Conservation (phyloP, 169 alveolate genomes). For the Eimeria zaria region DNA sequence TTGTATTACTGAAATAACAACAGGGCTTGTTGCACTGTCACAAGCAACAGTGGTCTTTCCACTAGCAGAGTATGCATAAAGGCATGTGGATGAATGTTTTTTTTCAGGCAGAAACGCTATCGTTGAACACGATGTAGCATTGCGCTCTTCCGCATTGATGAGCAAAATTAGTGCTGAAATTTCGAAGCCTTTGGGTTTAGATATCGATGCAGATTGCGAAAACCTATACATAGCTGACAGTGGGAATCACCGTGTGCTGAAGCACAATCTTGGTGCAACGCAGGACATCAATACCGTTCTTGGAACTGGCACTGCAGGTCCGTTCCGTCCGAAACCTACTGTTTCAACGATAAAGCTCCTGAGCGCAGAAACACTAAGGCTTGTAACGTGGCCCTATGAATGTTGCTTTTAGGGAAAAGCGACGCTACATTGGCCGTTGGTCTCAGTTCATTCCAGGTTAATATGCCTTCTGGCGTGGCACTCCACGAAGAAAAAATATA, state of each 20-base stretch:
- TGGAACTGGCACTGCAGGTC: conserved; percentile 75
- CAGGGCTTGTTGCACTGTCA: neutral
- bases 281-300: neutral
- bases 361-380: neutral
- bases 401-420: conserved; percentile 2
- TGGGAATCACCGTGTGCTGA: conserved; percentile 58
- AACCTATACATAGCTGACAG: conserved; percentile 60
- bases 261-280: conserved; percentile 1
- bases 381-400: neutral
- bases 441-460: neutral
- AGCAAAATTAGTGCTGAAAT: neutral
- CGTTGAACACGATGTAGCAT: conserved; percentile 53
- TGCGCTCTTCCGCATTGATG: conserved; percentile 12
- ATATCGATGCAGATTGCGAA: conserved; percentile 30
- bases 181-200: conserved; percentile 47
- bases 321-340: neutral
- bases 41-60: neutral
- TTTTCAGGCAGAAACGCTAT: conserved; percentile 62
- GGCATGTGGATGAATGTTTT: neutral
- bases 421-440: neutral
- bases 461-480: conserved; percentile 56
- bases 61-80: too few relatives aligned
- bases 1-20: neutral
- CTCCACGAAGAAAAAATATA: neutral
- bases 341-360: neutral